phyloP scores from a whole-genome alignment of 345 rosid species.

The Eucalyptus melliodora region DNA sequence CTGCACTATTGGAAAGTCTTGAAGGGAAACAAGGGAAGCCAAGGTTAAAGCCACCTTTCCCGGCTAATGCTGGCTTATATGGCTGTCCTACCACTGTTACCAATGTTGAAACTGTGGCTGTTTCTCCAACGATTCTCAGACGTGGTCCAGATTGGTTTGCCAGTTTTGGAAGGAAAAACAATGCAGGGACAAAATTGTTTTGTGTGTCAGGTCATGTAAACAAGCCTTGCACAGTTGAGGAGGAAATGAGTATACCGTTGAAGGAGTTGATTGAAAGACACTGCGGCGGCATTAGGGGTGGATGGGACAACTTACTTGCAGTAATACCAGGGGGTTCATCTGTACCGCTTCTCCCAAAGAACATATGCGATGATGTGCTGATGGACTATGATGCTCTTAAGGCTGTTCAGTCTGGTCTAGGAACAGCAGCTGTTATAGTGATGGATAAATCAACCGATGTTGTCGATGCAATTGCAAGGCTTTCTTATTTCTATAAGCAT shows the following conservation, averaged over 20 bases:
- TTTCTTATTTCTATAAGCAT: constrained; percentile 96
- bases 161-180: constrained; percentile 96
- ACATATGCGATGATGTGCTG: constrained; percentile 79
- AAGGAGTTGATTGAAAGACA: constrained; percentile 94
- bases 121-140: constrained; percentile 91
- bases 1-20: constrained; percentile 92
- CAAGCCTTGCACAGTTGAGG: constrained; percentile 93
- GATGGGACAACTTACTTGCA: constrained; percentile 96
- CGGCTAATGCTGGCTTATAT: constrained; percentile 92
- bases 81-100: constrained; percentile 98
- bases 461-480: constrained; percentile 96
- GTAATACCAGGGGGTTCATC: constrained; percentile 95
- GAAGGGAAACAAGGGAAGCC: constrained; percentile 99
- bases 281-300: constrained; percentile 94
- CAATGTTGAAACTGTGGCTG: constrained; percentile 93
- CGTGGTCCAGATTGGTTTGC: constrained; percentile 99
- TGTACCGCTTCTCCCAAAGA: constrained; percentile 79
- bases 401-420: constrained; percentile 90
- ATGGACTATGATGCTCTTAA: constrained; percentile 98
- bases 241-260: constrained; percentile 91
- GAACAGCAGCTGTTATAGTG: constrained; percentile 95
- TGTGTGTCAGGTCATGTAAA: constrained; percentile 92
- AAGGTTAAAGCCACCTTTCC: constrained; percentile 98
- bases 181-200: constrained; percentile 78
- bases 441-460: constrained; percentile 99